Evolutionary conservation across 805 yeast genomes (phyloP), one percentile per base, ranked within the genome.

Genomic region (Pichia paraexigua): DNA sequence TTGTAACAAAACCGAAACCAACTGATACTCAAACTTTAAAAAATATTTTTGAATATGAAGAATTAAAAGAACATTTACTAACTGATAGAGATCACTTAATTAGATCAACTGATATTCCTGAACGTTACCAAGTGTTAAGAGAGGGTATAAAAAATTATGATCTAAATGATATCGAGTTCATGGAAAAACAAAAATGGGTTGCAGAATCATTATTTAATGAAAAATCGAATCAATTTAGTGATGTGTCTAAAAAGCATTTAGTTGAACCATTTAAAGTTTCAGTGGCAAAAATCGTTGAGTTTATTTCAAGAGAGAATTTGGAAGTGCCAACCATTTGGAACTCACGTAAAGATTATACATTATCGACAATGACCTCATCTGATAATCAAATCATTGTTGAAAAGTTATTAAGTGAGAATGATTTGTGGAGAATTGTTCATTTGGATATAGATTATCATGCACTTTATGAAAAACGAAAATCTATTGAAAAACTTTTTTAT

Each of bases 271-370:
- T 89, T 67, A 73, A 74, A 51, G 77, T 73, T 40, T 84, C 96
- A 1, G 87, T 94, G 8, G 79, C 80, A 13, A 82, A 78, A 67
- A 87, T 76, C 44, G 83, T 78, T 61, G 87, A 75, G 62, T 90
- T 82, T 57, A 71, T 94, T 30, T 75, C 90, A 15, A 81, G 80
- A 59, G 95, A 91, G 46, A 76, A 83, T 53, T 76, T 85, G 56
- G 99, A 94, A 65, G 96, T 92, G 6, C 98, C 99, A 12, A 87
- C 90, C 61, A 90, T 94, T 54, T 90, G 96, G 87, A 86, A 90
- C 25, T 96, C 90, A 64, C 86, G 98, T 66, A 87, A 95, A 69
- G 98, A 94, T 67, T 89, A 87, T 63, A 73, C 89, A 20, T 71
- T 87, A 53, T 74, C 74, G 59, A 77, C 87, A 11, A 75, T 75